Conservation (phyloP, 305 asterid species). For the Rubia peregrina region DNA sequence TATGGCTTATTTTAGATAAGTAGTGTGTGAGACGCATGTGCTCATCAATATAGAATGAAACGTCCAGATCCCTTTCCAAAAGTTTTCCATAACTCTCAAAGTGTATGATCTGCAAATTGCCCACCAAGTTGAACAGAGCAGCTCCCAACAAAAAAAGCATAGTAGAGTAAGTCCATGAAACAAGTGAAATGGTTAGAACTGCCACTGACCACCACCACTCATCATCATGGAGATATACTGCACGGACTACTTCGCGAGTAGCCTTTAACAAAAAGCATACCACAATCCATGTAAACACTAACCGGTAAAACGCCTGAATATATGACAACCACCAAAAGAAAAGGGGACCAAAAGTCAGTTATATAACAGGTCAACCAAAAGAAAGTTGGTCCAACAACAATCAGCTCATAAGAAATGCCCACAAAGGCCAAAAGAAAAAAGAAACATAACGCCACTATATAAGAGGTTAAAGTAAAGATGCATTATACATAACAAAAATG, state of each 20-base stretch:
- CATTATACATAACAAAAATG: neutral
- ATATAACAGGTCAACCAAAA: neutral
- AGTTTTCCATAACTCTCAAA: conserved; percentile 62
- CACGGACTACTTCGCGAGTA: conserved; percentile 50
- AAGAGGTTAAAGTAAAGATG: neutral
- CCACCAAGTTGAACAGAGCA: conserved; percentile 56
- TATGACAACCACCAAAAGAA: conserved; percentile 17
- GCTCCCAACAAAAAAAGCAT: conserved; percentile 55
- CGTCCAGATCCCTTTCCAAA: conserved; percentile 58
- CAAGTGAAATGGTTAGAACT: conserved; percentile 32
- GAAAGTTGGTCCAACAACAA: neutral
- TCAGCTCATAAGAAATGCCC: neutral
- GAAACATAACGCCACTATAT: neutral
- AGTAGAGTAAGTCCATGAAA: conserved; percentile 62
- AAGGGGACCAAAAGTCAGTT: neutral
- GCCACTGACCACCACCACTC: conserved; percentile 40
- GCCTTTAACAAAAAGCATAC: conserved; percentile 49
- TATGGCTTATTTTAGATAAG: conserved; percentile 68
- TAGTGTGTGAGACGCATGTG: conserved; percentile 54
- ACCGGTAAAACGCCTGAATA: conserved; percentile 46
- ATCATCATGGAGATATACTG: conserved; percentile 39
- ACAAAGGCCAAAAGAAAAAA: neutral
- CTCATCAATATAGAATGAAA: conserved; percentile 60
- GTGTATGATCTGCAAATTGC: conserved; percentile 61
- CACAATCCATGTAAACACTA: conserved; percentile 47